phyloP scores from a whole-genome alignment of 2,329 filamentous ascomycete species.

The Botrytis hyacinthi region DNA sequence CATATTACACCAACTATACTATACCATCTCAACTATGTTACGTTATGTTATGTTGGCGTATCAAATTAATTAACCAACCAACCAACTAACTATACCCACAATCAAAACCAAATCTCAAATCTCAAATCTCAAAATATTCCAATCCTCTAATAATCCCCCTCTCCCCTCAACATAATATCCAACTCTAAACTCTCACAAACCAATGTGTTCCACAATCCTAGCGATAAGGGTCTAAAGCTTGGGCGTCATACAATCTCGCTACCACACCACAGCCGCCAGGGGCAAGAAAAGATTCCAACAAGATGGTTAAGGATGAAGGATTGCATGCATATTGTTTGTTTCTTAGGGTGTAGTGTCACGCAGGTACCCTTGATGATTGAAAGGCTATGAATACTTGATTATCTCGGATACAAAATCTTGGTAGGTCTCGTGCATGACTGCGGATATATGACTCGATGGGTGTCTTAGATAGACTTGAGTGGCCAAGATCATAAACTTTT shows the following conservation, averaged over 20 bases:
- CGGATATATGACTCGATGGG: constrained; percentile 5
- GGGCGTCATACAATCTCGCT: not conserved
- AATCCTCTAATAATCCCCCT: not conserved
- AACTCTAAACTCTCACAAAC: not conserved
- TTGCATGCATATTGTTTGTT: constrained; percentile 6
- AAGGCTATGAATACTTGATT: not conserved
- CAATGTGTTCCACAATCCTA: not conserved
- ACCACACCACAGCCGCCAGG: constrained; percentile 10
- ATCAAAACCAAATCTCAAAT: not conserved
- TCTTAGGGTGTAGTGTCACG: not conserved
- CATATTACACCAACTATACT: too few species aligned
- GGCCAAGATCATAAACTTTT: constrained; percentile 2
- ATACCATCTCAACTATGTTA: not conserved
- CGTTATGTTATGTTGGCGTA: not conserved
- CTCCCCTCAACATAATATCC: not conserved
- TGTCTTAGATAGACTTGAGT: constrained; percentile 11
- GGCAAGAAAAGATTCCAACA: not conserved
- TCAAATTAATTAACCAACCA: not conserved
- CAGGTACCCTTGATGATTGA: constrained; percentile 2
- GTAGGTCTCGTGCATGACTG: constrained; percentile 8
- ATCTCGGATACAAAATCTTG: not conserved
- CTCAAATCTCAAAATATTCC: not conserved
- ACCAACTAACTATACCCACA: not conserved
- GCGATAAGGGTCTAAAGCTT: constrained; percentile 5
- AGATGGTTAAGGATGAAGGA: constrained; percentile 12